Base-by-base conservation (phyloP, 805 yeast species). In the Ogataea siamensis region DNA sequence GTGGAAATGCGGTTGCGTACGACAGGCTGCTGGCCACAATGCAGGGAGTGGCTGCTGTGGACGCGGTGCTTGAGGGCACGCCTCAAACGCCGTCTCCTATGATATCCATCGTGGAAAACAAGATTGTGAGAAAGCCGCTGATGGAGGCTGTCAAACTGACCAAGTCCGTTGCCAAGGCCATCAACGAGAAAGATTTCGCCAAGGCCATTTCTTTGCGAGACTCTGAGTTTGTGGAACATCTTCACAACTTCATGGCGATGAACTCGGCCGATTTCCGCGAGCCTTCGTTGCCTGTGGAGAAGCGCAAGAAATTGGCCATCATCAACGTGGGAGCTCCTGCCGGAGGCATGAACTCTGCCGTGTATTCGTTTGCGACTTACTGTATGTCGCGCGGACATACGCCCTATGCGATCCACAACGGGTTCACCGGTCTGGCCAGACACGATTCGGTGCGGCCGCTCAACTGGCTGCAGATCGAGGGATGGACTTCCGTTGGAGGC, bases 41-140 rank as follows among this genome's bases (percentile, higher is more conserved):
- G 51, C 99, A 93, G 70, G 99, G 98, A 64, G 96, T 91, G 28
- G 98, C 88, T 54, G 98, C 99, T 7, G 95, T 93, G 14, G 81
- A 83, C 44, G 98, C 98, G 2, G 91, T 93, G 13, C 70, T 93
- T 52, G 88, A 83, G 37, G 70, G 83, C 39, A 87, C 95, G 7
- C 96, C 96, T 19, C 83, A 79, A 1, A 84, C 91, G 3, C 97
- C 97, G 26, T 85, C 96, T 8, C 98, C 98, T 38, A 78, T 93
- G 78, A 93, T 93, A 63, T 95, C 94, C 38, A 76, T 83, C 40
- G 71, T 72, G 32, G 88, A 83, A 54, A 81, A 82, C 60, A 76
- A 82, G 55, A 78, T 84, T 43, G 80, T 78, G 28, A 68, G 86
- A 47, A 69, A 71, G 50, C 80, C 87, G 7, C 64, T 84, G 48